Percentiles rank a stretch among this genome's conserved stretches.
Evolutionary conservation across 2,329 filamentous ascomycete genomes (phyloP).

Genomic region (Fusarium sp.): DNA sequence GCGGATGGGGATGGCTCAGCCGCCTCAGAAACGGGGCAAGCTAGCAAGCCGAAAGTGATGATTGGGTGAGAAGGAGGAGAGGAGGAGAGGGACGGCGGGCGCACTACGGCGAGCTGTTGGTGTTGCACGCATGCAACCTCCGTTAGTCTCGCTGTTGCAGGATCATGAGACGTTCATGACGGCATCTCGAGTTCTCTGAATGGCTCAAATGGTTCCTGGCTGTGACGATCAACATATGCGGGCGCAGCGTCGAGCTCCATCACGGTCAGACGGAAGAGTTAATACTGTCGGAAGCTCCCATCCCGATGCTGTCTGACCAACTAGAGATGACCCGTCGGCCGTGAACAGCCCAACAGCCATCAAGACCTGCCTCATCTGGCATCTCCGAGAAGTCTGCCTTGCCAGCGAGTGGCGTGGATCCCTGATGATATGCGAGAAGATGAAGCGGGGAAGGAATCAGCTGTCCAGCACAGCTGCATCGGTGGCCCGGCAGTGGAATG

Average conservation of each 20-base stretch:
- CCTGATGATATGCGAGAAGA: conserved; percentile 8
- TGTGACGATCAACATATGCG: neutral
- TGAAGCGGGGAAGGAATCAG: too few relatives aligned
- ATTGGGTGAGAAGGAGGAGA: neutral
- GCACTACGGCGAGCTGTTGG: conserved; percentile 2
- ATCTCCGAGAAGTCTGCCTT: conserved; percentile 22
- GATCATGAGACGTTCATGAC: too few relatives aligned
- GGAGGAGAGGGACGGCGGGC: neutral
- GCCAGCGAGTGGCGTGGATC: conserved; percentile 10
- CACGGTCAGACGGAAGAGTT: conserved; percentile 15
- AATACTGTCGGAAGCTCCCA: conserved; percentile 8
- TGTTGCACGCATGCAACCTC: conserved; percentile 4
- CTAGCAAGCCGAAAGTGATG: neutral
- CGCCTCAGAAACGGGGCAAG: neutral
- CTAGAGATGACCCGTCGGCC: neutral
- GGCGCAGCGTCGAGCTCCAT: conserved; percentile 8
- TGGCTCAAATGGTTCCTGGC: neutral
- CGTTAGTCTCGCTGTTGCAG: too few relatives aligned
- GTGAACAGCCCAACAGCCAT: conserved; percentile 9
- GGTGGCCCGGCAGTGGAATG: too few relatives aligned
- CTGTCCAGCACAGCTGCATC: too few relatives aligned
- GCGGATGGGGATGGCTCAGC: neutral
- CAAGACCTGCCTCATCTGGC: conserved; percentile 14
- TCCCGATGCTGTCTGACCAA: conserved; percentile 3
- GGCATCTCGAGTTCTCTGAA: conserved; percentile 2